Base-by-base conservation (phyloP, 306 rosid species). In the Dalbergia oliveri region DNA sequence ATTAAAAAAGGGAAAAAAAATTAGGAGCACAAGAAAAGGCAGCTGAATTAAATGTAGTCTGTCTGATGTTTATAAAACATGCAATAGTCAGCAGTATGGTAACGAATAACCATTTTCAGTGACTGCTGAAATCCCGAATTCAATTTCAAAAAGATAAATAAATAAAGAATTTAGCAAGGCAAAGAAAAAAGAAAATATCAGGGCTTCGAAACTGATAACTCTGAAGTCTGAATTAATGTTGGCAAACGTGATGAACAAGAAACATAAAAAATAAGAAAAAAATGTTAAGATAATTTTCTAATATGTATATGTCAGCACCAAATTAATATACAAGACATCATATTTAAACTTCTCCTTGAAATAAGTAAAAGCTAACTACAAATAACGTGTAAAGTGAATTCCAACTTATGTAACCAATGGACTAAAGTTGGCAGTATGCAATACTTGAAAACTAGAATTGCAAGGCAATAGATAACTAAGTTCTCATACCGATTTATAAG, bases 401-500 rank as follows among this genome's bases (percentile, higher is more conserved):
- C 41, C 41, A 5, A 44, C 50, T 47, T 12, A 70, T 72, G 26
- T 39, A 21, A 35, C 51, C 59, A 63, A 63, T 9, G 35, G 31
- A 54, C 49, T 18, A 47, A 50, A 73, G 49, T 10, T 54, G 56
- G 47, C 16, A 14, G 9, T n/a, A 19, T 37, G 66, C 14, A 39
- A 45, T 37, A 56, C 16, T 15, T 39, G 57, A 69, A 79, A 85
- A 23, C 72, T 43, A 60, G 65, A 83, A 51, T 12, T 51, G 34
- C 19, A 79, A 44, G 44, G 83, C 37, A 15, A 69, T 11, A 71
- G 31, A 69, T 26, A 26, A 26, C 33, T 37, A 23, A 41, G 79
- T 79, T 68, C 33, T 58, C 97, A 33, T 93, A 96, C 99, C 81
- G 98, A 96, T 91, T 89, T 96, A 3, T 73, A 90, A 86, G 99